Evolutionary conservation across 2,329 filamentous ascomycete genomes (phyloP).

Genomic region (Fonsecaea erecta): DNA sequence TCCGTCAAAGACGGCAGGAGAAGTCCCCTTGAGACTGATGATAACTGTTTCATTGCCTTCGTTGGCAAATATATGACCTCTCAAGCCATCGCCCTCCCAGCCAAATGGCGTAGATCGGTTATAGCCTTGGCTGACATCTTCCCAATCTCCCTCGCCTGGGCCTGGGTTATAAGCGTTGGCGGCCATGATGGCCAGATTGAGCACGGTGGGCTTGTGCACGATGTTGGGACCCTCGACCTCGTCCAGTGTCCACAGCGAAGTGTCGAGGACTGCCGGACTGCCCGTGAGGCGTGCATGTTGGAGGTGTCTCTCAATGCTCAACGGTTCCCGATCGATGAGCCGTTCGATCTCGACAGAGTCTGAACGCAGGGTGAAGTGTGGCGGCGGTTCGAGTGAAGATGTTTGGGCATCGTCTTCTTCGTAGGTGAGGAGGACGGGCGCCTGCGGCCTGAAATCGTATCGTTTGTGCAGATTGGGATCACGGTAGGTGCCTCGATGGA

Average conservation of each 20-base stretch:
- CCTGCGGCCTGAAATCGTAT: constrained; percentile 57
- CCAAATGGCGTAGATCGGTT: constrained; percentile 90
- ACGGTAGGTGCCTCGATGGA: constrained; percentile 83
- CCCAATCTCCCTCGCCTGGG: constrained; percentile 76
- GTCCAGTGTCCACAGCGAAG: constrained; percentile 82
- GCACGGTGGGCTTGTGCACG: constrained; percentile 80
- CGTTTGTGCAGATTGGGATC: constrained; percentile 78
- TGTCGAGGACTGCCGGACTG: constrained; percentile 68
- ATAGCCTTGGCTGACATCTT: constrained; percentile 76
- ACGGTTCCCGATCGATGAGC: constrained; percentile 75
- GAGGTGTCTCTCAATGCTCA: constrained; percentile 78
- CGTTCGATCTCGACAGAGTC: constrained; percentile 74
- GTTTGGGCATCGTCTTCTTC: constrained; percentile 59
- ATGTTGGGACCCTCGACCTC: constrained; percentile 78
- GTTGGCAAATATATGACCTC: constrained; percentile 91
- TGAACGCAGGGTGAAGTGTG: constrained; percentile 66
- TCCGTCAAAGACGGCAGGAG: constrained; percentile 90
- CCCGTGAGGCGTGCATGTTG: constrained; percentile 72
- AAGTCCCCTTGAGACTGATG: constrained; percentile 91
- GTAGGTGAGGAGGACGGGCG: constrained; percentile 59
- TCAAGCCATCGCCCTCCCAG: constrained; percentile 85
- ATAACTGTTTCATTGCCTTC: constrained; percentile 83
- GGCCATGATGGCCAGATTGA: constrained; percentile 86
- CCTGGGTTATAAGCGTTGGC: constrained; percentile 84
- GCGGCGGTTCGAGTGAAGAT: constrained; percentile 56